Evolutionary conservation across 2,329 filamentous ascomycete species (phyloP), one percentile per base, ranked within the genome.

Genomic region (Bipolaris bicolor): DNA sequence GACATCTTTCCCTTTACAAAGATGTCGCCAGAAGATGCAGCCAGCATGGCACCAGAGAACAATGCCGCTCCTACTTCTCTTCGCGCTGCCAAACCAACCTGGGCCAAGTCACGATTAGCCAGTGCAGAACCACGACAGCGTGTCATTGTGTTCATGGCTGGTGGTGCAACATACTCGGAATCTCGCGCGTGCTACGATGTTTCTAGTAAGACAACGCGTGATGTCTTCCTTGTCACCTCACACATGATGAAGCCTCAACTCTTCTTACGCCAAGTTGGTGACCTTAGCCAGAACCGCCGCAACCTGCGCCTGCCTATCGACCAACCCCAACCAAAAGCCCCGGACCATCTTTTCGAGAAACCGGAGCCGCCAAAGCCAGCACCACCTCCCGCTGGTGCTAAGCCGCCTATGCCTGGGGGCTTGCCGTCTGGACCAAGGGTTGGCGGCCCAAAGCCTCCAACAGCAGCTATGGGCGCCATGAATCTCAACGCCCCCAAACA

Each of bases 161-260:
- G 95, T 46, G 95, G 95, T 43, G 95, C 95, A 18, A 98, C 95
- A 0, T 97, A 94, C 75, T 92, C 91, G 5, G 95, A 99, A 78
- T 85, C 91, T 31, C 87, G 95, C 26, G 85, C 88, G 11, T 99
- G 95, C 78, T 98, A 98, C 74, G 92, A 97, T 69, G 81, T 94
- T 24, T 89, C 91, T 2, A 84, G 88, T 50, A 81, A 87, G 48
- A 87, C 87, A 45, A 87, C 86, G 50, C 87, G 90, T 63, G 95
- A 99, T 67, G 81, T 98, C n/a, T 91, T 96, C 73, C 85, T 99
- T 5, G 86, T 89, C 16, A 95, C 91, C 0, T 93, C 90, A 22
- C 95, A 99, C 73, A 97, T 99, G 93, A 81, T 96, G 45, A 95
- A 88, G 0, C 94, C 95, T 0, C 81, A 86, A 40, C 82, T 96